Conservation (phyloP, 306 rosid genomes). For the Astragalus membranaceus region DNA sequence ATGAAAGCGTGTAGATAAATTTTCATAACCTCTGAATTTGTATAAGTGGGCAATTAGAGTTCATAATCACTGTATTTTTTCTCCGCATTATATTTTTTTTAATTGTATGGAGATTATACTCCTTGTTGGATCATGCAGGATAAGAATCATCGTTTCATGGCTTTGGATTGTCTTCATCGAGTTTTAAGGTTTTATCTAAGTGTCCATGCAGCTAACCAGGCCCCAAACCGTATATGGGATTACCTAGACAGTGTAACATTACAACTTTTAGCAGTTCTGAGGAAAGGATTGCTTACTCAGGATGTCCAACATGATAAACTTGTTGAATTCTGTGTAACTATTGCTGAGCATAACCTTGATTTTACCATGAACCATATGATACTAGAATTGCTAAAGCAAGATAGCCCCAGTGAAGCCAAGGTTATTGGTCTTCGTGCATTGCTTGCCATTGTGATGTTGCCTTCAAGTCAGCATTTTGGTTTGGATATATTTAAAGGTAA, state of each 20-base stretch:
- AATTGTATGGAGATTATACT: constrained; percentile 27
- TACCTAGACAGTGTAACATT: constrained; percentile 91
- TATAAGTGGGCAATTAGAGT: neutral
- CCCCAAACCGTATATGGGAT: constrained; percentile 92
- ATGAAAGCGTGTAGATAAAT: neutral
- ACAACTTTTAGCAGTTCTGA: constrained; percentile 77
- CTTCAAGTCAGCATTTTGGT: constrained; percentile 80
- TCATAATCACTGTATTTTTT: constrained; percentile 19
- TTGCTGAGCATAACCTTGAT: constrained; percentile 97
- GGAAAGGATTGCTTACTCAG: constrained; percentile 97
- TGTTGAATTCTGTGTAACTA: constrained; percentile 95
- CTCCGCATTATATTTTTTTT: constrained; percentile 12
- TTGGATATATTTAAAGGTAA: constrained; percentile 87
- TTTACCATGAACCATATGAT: constrained; percentile 99
- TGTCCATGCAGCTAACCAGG: constrained; percentile 81
- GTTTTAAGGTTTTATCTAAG: constrained; percentile 93
- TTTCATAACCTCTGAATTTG: neutral
- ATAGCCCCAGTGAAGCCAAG: constrained; percentile 92
- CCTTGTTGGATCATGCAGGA: constrained; percentile 67
- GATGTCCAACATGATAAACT: constrained; percentile 98
- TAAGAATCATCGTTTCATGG: constrained; percentile 97
- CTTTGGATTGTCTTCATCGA: constrained; percentile 98
- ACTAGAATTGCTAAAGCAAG: constrained; percentile 90
- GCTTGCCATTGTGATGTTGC: constrained; percentile 89
- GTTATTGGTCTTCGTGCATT: constrained; percentile 98